A percentile compares a stretch with the other conserved stretches of the same genome.
Conservation (phyloP, 2,329 filamentous ascomycete genomes). For the Aspergillus calidoustus region DNA sequence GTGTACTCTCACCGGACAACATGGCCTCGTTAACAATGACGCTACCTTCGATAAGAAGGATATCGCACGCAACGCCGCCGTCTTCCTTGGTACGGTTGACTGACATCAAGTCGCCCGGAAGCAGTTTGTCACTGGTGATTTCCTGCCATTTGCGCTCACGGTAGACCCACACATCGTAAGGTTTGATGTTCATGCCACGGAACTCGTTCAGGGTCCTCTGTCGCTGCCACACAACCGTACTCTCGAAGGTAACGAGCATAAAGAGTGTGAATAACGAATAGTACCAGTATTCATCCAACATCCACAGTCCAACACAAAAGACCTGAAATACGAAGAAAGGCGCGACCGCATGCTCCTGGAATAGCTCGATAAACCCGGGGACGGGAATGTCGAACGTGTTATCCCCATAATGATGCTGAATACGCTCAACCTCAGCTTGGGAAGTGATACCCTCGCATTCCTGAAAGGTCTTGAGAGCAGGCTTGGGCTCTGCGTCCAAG, state of each 20-base stretch:
- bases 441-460: conserved; percentile 74
- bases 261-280: conserved; percentile 98
- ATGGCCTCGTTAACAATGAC: conserved; percentile 99
- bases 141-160: conserved; percentile 86
- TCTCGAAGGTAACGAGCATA: conserved; percentile 97
- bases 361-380: conserved; percentile 91
- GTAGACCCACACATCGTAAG: conserved; percentile 92
- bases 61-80: conserved; percentile 94
- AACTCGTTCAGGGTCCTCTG: conserved; percentile 96
- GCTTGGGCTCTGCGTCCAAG: conserved; percentile 85
- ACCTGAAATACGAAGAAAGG: conserved; percentile 99
- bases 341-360: conserved; percentile 97
- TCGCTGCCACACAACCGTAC: conserved; percentile 98
- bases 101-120: conserved; percentile 92
- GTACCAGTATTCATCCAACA: conserved; percentile 99
- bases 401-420: conserved; percentile 91
- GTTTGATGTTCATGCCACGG: conserved; percentile 99
- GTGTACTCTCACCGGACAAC: conserved; percentile 97
- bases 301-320: conserved; percentile 97
- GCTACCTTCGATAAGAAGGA: conserved; percentile 91
- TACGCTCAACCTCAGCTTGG: conserved; percentile 73
- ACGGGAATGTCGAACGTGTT: conserved; percentile 99
- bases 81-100: conserved; percentile 95
- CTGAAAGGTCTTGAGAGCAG: conserved; percentile 77
- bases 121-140: conserved; percentile 84